A percentile compares a stretch with the other conserved stretches of the same genome.
Conservation (phyloP, 225 moss, liverwort and hornwort species). For the Pleurozium schreberi region DNA sequence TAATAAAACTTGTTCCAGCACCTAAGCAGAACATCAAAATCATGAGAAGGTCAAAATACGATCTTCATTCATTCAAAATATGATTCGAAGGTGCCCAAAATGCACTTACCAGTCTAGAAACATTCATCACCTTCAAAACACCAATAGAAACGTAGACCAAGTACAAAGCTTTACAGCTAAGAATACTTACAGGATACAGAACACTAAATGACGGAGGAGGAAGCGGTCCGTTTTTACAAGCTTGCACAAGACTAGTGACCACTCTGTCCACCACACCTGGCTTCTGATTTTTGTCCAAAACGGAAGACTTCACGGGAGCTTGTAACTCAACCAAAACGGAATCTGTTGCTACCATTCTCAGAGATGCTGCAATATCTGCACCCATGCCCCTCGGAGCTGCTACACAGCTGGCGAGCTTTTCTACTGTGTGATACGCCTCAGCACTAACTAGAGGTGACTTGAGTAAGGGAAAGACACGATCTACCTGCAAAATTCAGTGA, state of each 20-base stretch:
- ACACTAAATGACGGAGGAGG: constrained; percentile 85
- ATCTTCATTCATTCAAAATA: not conserved
- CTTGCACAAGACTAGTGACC: constrained; percentile 64
- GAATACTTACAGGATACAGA: constrained; percentile 69
- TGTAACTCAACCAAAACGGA: constrained; percentile 51
- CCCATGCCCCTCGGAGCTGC: constrained; percentile 65
- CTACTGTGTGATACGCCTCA: constrained; percentile 71
- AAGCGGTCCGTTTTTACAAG: constrained; percentile 87
- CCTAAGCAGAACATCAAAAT: constrained; percentile 19
- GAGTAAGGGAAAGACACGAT: constrained; percentile 78
- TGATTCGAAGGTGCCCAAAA: not conserved
- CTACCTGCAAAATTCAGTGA: constrained; percentile 39
- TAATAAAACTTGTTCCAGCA: constrained; percentile 75
- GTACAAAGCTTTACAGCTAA: not conserved
- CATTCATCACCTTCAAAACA: not conserved
- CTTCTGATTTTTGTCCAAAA: constrained; percentile 16
- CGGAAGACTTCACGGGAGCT: constrained; percentile 12
- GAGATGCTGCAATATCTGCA: constrained; percentile 89
- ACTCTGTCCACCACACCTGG: constrained; percentile 80
- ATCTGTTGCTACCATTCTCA: constrained; percentile 57
- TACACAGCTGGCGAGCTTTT: constrained; percentile 73
- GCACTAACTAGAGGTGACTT: constrained; percentile 66
- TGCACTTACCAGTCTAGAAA: not conserved
- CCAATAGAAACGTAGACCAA: not conserved
- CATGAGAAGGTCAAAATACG: not conserved